A percentile compares a stretch with the other conserved stretches of the same genome.
Evolutionary conservation across 768 basidiomycete genomes (phyloP).

Genomic region (Sarcomyxa edulis): DNA sequence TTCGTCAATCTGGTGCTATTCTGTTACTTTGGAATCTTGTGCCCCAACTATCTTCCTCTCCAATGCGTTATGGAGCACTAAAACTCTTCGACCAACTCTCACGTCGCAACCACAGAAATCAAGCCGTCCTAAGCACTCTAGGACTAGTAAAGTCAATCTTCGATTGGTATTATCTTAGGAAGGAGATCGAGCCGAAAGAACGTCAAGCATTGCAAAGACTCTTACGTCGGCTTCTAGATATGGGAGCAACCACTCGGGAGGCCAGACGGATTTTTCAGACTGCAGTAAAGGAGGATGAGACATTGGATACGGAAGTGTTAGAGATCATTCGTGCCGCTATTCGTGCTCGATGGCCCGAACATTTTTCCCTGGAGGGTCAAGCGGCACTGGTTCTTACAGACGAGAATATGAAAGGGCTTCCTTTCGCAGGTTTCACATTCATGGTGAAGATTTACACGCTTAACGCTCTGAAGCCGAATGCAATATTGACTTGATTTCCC

Average conservation of each 20-base stretch:
- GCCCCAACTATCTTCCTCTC: conserved; percentile 24
- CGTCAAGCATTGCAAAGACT: conserved; percentile 56
- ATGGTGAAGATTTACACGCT: conserved; percentile 39
- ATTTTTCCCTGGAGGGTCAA: conserved; percentile 61
- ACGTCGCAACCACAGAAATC: conserved; percentile 61
- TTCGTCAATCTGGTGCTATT: conserved; percentile 58
- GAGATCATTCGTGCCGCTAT: conserved; percentile 68
- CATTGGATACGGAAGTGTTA: conserved; percentile 57
- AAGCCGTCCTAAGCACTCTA: conserved; percentile 56
- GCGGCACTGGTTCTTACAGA: conserved; percentile 48
- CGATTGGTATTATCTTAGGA: conserved; percentile 20
- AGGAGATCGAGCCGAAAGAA: conserved; percentile 37
- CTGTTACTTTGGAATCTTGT: conserved; percentile 52
- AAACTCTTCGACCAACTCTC: conserved; percentile 62
- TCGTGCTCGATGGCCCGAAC: conserved; percentile 74
- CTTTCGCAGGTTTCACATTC: conserved; percentile 63
- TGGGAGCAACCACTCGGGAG: conserved; percentile 64
- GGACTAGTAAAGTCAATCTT: conserved; percentile 53
- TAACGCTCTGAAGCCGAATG: not conserved
- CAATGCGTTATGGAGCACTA: conserved; percentile 48
- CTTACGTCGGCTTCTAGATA: conserved; percentile 63
- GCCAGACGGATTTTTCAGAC: conserved; percentile 60
- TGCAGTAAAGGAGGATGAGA: conserved; percentile 41
- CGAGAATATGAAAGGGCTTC: conserved; percentile 46
- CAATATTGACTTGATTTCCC: not conserved